Percentiles rank a stretch among this genome's conserved stretches.
Conservation (phyloP, 1,139 yeast genomes). For the Candida frijolesensis region DNA sequence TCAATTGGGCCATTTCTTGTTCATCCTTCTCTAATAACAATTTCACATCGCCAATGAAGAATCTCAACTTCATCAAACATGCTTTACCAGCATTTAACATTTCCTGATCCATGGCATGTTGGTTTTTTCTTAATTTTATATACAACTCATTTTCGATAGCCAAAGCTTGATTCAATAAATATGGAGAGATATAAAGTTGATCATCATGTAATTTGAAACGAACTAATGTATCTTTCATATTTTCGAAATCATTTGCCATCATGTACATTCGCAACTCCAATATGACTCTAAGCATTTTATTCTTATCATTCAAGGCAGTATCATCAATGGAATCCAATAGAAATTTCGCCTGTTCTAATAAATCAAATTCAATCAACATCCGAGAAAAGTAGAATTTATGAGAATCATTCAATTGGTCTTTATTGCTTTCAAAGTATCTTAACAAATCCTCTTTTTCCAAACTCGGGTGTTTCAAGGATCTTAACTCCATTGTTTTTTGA, state of each 20-base stretch:
- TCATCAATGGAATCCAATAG: conserved; percentile 26
- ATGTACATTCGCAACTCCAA: conserved; percentile 26
- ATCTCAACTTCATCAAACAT: conserved; percentile 23
- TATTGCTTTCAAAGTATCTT: conserved; percentile 17
- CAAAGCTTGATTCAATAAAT: conserved; percentile 34
- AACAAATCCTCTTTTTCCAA: conserved; percentile 20
- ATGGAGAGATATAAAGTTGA: conserved; percentile 36
- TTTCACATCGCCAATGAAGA: conserved; percentile 38
- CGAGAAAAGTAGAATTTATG: conserved; percentile 35
- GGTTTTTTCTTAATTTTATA: conserved; percentile 7
- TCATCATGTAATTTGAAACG: conserved; percentile 3
- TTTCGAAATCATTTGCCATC: conserved; percentile 21
- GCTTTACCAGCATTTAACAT: conserved; percentile 4
- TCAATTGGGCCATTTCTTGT: conserved; percentile 22
- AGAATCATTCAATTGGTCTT: conserved; percentile 25
- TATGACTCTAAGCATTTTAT: conserved; percentile 27
- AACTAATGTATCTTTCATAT: conserved; percentile 26
- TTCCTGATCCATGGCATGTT: conserved; percentile 3
- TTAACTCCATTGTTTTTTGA: conserved; percentile 23
- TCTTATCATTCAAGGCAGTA: conserved; percentile 27
- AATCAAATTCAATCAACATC: conserved; percentile 32
- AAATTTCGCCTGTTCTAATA: conserved; percentile 26
- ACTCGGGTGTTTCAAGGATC: conserved; percentile 23
- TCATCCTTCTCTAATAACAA: conserved; percentile 34
- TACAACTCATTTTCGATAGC: conserved; percentile 29